Base-by-base conservation (phyloP, 2,329 filamentous ascomycete species). In the Fusarium multiceps region DNA sequence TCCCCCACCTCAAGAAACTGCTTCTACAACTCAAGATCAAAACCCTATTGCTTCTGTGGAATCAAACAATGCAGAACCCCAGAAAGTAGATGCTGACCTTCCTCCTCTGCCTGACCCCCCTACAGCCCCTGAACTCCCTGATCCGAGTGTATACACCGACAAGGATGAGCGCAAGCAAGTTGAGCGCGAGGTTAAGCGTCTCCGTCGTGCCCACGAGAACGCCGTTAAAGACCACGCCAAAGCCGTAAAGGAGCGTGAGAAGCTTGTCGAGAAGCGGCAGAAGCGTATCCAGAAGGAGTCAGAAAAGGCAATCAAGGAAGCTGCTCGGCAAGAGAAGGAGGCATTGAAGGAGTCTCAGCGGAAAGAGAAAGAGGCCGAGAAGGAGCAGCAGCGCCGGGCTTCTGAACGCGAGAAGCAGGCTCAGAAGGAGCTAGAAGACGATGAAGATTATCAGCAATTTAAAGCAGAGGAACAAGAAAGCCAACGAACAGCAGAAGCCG, bases 221-320 rank as follows among this genome's bases (percentile, higher is more conserved):
- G 87, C 89, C 13, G 78, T 92, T 64, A 93, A 92, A 78, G 86
- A 89, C 63, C 88, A 88, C 37, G 86, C 89, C 41, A 91, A 87
- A 71, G 85, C 87, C 12, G 82, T 93, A 50, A 86, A 86, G 49
- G 88, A 91, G 60, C 86, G 89, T 9, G 82, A 87, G 37, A 91
- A 91, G 75, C 79, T 89, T 3, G 76, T 87, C 20, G 84, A 88
- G 66, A 88, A 88, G 77, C 82, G 82, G 16, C 83, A 79, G 53
- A 85, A 82, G 64, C 78, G 81, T 32, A 80, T 79, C 3, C 76
- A 82, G 54, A 81, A 81, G 69, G 78, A 81, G 51, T 79, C 75
- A 25, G 80, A 78, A 55, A 72, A 78, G 21, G 72, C 76, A 9
- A 59, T 72, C 41, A 75, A 72, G 51, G 68, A 79, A 21, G 61